phyloP scores from a whole-genome alignment of 2,329 filamentous ascomycete genomes.

The Paraphaeosphaeria minitans region DNA sequence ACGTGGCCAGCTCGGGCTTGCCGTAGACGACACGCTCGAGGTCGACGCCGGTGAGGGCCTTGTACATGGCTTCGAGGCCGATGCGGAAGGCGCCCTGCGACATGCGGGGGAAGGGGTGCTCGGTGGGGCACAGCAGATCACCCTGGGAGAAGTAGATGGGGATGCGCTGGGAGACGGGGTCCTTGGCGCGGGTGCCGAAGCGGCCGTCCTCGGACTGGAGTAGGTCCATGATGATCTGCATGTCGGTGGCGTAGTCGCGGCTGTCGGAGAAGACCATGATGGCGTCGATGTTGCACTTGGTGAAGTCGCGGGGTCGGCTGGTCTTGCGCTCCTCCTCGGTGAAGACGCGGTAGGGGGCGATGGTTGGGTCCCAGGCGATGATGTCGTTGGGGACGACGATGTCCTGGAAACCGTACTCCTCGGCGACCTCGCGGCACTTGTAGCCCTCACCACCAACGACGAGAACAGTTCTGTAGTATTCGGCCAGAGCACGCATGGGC shows the following conservation, averaged over 20 bases:
- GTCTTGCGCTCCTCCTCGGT: conserved; percentile 69
- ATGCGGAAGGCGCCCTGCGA: conserved; percentile 78
- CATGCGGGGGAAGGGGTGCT: conserved; percentile 68
- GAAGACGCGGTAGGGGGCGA: conserved; percentile 72
- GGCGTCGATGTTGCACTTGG: conserved; percentile 72
- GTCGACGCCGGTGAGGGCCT: conserved; percentile 69
- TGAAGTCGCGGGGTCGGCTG: conserved; percentile 73
- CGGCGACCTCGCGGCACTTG: conserved; percentile 73
- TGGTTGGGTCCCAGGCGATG: conserved; percentile 69
- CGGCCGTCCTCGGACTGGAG: conserved; percentile 71
- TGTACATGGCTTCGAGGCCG: conserved; percentile 75
- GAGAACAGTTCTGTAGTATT: conserved; percentile 78
- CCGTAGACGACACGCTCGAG: conserved; percentile 78
- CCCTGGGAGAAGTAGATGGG: conserved; percentile 76
- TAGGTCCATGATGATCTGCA: conserved; percentile 77
- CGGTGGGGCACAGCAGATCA: conserved; percentile 65
- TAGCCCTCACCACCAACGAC: conserved; percentile 78
- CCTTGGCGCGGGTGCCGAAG: conserved; percentile 67
- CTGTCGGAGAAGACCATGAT: conserved; percentile 78
- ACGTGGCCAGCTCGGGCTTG: conserved; percentile 76
- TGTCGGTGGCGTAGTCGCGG: conserved; percentile 74
- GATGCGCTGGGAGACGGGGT: conserved; percentile 69
- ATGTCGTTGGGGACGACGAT: conserved; percentile 77
- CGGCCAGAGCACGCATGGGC: conserved; percentile 74
- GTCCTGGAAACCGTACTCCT: conserved; percentile 75